Base-by-base conservation (phyloP, 2,329 filamentous ascomycete genomes). In the Verticillium albo-atrum region DNA sequence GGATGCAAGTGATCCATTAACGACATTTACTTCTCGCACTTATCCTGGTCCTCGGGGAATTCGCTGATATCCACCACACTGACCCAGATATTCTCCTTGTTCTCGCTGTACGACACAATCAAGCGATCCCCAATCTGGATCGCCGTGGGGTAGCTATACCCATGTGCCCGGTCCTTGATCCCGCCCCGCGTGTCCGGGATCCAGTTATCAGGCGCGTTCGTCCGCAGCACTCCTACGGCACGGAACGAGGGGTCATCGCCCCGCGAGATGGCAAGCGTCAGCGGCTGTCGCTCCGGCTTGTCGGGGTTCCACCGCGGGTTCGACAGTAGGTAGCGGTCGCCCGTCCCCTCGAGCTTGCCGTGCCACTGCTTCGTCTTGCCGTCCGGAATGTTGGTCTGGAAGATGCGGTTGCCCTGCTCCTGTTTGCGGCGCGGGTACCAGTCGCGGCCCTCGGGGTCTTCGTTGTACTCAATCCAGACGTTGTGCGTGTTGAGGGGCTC, bases 51-150 rank as follows among this genome's bases (percentile, higher is more conserved):
- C 26, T 52, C 51, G 15, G 60, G 66, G 10, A 67, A 56, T 10
- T 61, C 57, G 27, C 30, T 47, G 14, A 66, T 47, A 20, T 66
- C 59, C 1, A 68, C 58, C 3, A 68, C 27, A 27, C 66, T 68
- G 6, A 68, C 66, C 66, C 66, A 68, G 10, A 68, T 66, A 28
- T 68, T 68, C 37, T 68, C 65, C 61, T 68, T 68, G 23, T 68
- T 68, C 62, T 68, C 66, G 30, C 66, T 67, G 47, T 68, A 68
- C 12, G 65, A 60, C 1, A 66, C 60, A 5, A 68, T 25, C 54
- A 68, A 42, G 27, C 62, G 66, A 20, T 63, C 61, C 3, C 61
- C 63, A 10, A 68, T 63, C 17, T 66, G 61, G 20, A 67, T 57
- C 4, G 65, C 66, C 3, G 65, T 63, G 3, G 66, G 66, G 32